Evolutionary conservation across 2,329 filamentous ascomycete species (phyloP).

Genomic region (Lachnellula willkommii): DNA sequence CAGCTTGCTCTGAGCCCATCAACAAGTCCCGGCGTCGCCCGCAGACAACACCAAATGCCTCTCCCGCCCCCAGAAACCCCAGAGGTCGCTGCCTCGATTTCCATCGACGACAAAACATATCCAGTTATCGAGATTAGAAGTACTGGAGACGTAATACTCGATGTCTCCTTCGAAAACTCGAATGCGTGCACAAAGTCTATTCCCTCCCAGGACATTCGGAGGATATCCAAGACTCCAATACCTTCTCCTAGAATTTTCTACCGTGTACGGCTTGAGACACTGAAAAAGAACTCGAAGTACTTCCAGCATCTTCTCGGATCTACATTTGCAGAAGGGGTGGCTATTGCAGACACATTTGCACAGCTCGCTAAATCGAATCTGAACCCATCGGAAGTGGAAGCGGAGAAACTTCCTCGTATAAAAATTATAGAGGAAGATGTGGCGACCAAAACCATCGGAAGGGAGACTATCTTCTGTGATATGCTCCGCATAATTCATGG

Average conservation of each 20-base stretch:
- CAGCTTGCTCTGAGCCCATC: neutral
- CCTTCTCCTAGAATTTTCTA: constrained; percentile 38
- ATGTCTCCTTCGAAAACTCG: constrained; percentile 60
- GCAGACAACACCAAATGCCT: neutral
- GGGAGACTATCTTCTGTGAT: constrained; percentile 60
- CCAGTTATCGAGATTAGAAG: constrained; percentile 46
- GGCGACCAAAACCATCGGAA: constrained; percentile 54
- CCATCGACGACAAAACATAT: constrained; percentile 20
- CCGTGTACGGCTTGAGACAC: constrained; percentile 51
- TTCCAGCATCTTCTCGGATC: constrained; percentile 63
- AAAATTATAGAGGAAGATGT: constrained; percentile 63
- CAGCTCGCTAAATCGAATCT: constrained; percentile 42
- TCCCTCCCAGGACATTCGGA: constrained; percentile 43
- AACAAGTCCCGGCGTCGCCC: neutral
- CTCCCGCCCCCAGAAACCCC: neutral
- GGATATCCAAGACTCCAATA: constrained; percentile 20
- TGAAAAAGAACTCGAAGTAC: constrained; percentile 62
- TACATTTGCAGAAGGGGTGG: constrained; percentile 59
- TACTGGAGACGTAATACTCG: constrained; percentile 60
- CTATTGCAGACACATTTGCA: constrained; percentile 46
- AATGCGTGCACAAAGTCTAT: constrained; percentile 44
- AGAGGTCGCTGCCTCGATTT: constrained; percentile 14
- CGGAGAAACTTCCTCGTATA: constrained; percentile 55
- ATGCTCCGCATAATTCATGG: constrained; percentile 63
- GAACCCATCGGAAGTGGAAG: constrained; percentile 44